phyloP scores from a whole-genome alignment of 169 alveolate species.

The Plasmodium coatneyi region DNA sequence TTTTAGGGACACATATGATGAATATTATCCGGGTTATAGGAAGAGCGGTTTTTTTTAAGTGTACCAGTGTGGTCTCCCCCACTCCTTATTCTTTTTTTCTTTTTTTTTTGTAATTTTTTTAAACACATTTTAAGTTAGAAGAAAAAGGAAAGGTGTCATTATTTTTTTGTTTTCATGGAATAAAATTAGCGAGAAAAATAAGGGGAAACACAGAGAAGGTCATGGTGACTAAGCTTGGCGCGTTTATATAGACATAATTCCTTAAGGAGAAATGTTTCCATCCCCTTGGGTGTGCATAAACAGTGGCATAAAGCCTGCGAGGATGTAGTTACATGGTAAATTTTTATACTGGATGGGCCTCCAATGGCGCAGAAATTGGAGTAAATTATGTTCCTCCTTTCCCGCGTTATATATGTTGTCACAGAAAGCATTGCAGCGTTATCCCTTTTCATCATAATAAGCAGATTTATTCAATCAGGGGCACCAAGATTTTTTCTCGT shows the following conservation, averaged over 20 bases:
- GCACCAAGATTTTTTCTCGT: not conserved
- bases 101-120: too few species aligned
- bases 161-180: too few species aligned
- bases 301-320: not conserved
- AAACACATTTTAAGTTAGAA: too few species aligned
- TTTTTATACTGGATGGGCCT: not conserved
- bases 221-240: too few species aligned
- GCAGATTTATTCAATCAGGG: not conserved
- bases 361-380: not conserved
- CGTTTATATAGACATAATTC: too few species aligned
- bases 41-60: not conserved
- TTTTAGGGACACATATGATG: constrained; percentile 72
- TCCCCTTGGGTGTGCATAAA: not conserved
- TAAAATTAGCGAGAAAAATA: too few species aligned
- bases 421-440: not conserved
- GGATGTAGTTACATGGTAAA: not conserved
- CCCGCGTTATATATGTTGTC: not conserved
- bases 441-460: not conserved
- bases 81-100: too few species aligned
- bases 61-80: too few species aligned
- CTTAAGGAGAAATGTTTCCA: not conserved
- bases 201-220: too few species aligned
- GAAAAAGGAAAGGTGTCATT: too few species aligned
- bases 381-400: not conserved
- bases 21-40: constrained; percentile 57